phyloP scores from a whole-genome alignment of 768 basidiomycete species.

The Termitomyces sp. region DNA sequence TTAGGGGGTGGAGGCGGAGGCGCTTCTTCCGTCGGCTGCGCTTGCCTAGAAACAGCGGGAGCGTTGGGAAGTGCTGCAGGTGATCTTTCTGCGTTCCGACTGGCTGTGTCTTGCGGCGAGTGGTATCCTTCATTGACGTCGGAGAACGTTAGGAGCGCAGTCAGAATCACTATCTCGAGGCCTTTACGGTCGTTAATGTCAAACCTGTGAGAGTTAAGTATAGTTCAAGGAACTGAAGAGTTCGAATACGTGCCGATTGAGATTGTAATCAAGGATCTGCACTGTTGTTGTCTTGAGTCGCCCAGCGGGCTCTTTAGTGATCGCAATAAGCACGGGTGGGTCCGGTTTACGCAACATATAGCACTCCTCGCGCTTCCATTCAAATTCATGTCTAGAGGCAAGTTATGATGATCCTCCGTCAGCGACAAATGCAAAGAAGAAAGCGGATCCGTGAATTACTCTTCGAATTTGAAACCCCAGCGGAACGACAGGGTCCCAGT shows the following conservation, averaged over 20 bases:
- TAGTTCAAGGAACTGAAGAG: background rate
- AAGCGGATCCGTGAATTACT: conserved; percentile 40
- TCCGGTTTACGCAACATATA: conserved; percentile 82
- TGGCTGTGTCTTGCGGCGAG: conserved; percentile 17
- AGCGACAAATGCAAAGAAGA: background rate
- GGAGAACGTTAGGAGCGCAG: conserved; percentile 71
- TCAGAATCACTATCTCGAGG: conserved; percentile 76
- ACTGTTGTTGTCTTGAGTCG: conserved; percentile 58
- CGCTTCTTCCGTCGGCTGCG: conserved; percentile 17
- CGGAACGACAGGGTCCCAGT: conserved; percentile 70
- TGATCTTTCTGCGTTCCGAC: background rate
- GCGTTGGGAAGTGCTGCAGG: background rate
- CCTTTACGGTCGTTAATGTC: conserved; percentile 85
- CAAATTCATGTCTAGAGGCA: conserved; percentile 66
- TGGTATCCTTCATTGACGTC: conserved; percentile 61
- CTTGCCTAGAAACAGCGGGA: background rate
- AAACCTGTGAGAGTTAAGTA: conserved; percentile 43
- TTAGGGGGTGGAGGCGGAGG: conserved; percentile 49
- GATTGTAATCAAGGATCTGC: conserved; percentile 82
- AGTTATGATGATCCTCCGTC: background rate
- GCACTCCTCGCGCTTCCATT: conserved; percentile 84
- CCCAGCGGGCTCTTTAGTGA: conserved; percentile 72
- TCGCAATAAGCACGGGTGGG: conserved; percentile 78
- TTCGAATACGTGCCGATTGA: conserved; percentile 51
- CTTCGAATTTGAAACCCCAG: conserved; percentile 82